Base-by-base conservation (phyloP, 208 protist genomes). In the Leishmania major region DNA sequence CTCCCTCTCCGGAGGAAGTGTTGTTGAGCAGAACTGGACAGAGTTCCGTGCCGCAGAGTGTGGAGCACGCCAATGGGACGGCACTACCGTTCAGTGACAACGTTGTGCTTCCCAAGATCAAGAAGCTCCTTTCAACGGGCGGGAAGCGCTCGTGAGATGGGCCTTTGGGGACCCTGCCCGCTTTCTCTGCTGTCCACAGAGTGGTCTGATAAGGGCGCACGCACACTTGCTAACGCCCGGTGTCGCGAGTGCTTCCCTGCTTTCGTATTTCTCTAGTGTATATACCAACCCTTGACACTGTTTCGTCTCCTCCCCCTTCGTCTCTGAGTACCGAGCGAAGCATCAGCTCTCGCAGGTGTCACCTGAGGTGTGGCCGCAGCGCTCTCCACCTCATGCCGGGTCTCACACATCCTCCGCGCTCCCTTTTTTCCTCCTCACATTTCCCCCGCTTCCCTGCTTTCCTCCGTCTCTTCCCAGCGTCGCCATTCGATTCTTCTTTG, bases 41-140 rank as follows among this genome's bases (percentile, higher is more conserved):
- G 5, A 45, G 59, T 22, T 37, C 75, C 5, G 70, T 62, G 11
- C 69, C 79, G 3, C 81, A 78, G 77, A 49, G 55, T 1, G 70
- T 47, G 0, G 45, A 77, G n/a, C 51, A 31, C 1, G 53, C 37
- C n/a, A 73, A n/a, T 4, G 75, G 59, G 10, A 47, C 76, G 1
- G 45, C 53, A 1, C 57, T 66, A 3, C 43, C 64, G 17, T 28
- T 77, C 22, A 74, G 57, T 13, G 83, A 85, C 10, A 80, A 79
- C 35, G 74, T 91, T 2, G 72, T 91, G 1, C 67, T 91, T 70
- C 88, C 88, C 19, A 91, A 85, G 83, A 89, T 91, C 17, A 88
- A 85, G 79, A 90, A 88, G 67, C 81, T 77, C 49, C 62, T 70
- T 11, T 77, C 85, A 13, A 60, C 78, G 43, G 64, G 43, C 22